A percentile compares a stretch with the other conserved stretches of the same genome.
phyloP scores from a whole-genome alignment of 1,284 basidiomycete genomes.

The Cryptococcus hybrid region DNA sequence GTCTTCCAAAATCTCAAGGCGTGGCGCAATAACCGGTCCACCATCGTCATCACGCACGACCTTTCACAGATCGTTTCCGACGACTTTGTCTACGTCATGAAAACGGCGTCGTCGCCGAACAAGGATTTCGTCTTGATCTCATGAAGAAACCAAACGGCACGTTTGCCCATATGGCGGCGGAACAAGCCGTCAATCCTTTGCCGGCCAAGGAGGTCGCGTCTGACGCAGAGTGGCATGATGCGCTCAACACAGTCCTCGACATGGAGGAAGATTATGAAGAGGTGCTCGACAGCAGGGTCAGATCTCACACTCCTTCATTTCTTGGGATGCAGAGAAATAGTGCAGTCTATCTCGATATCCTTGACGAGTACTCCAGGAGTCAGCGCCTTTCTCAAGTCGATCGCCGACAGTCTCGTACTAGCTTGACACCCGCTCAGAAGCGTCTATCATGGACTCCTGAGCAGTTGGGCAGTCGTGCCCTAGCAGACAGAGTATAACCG shows the following conservation, averaged over 20 bases:
- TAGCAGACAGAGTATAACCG: constrained; percentile 11
- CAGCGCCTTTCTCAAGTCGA: constrained; percentile 9
- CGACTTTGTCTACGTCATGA: constrained; percentile 93
- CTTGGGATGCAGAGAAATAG: constrained; percentile 20
- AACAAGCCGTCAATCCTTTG: constrained; percentile 45
- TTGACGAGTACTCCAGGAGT: constrained; percentile 35
- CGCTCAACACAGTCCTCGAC: constrained; percentile 45
- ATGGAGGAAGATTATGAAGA: constrained; percentile 32
- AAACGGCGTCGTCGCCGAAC: constrained; percentile 78
- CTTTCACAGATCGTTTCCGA: constrained; percentile 71
- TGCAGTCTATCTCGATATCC: constrained; percentile 32
- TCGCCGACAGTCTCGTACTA: constrained; percentile 1
- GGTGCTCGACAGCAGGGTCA: constrained; percentile 1
- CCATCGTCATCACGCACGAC: constrained; percentile 96
- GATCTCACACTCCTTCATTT: constrained; percentile 26
- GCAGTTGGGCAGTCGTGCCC: constrained; percentile 17
- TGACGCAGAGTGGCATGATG: constrained; percentile 30
- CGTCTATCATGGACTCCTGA: constrained; percentile 29
- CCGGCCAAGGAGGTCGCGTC: constrained; percentile 41
- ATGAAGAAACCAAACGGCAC: constrained; percentile 53
- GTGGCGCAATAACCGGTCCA: constrained; percentile 81
- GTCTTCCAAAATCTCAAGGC: constrained; percentile 84
- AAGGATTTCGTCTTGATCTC: constrained; percentile 79
- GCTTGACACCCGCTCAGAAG: constrained; percentile 24
- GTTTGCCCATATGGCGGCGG: constrained; percentile 45